phyloP scores from a whole-genome alignment of 352 stramenopile species.

The Blastocystis sp. region DNA sequence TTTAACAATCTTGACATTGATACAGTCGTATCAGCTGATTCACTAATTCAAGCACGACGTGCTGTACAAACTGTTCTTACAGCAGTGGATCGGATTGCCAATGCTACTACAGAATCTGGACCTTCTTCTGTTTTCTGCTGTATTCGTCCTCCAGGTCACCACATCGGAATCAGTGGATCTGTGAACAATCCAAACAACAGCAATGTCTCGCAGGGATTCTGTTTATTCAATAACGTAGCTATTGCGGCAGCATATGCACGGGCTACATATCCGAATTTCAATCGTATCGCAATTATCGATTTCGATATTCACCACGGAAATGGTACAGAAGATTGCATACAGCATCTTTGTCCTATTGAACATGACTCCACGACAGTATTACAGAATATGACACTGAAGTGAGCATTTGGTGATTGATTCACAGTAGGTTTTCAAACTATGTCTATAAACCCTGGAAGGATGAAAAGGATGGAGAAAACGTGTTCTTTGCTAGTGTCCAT shows the following conservation, averaged over 20 bases:
- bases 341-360: slow-evolving; percentile 32
- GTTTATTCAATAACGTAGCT: slow-evolving; percentile 88
- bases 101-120: neutral
- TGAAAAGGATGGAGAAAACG: slow-evolving; percentile 45
- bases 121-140: slow-evolving; percentile 75
- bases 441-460: slow-evolving; percentile 50
- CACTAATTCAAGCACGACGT: slow-evolving; percentile 72
- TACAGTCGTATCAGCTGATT: slow-evolving; percentile 73
- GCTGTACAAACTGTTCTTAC: slow-evolving; percentile 75
- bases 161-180: slow-evolving; percentile 68
- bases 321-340: slow-evolving; percentile 72
- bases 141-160: slow-evolving; percentile 76
- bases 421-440: slow-evolving; percentile 19
- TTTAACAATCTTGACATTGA: slow-evolving; percentile 65
- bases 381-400: neutral
- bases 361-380: neutral
- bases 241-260: slow-evolving; percentile 84
- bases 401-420: neutral
- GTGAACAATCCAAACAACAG: slow-evolving; percentile 53
- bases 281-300: slow-evolving; percentile 84
- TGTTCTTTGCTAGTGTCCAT: slow-evolving; percentile 60
- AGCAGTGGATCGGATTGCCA: slow-evolving; percentile 73
- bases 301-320: slow-evolving; percentile 79
- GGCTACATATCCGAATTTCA: slow-evolving; percentile 67
- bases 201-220: slow-evolving; percentile 76